Conservation (phyloP, 2,329 filamentous ascomycete genomes). For the Fusarium cyanostomum region DNA sequence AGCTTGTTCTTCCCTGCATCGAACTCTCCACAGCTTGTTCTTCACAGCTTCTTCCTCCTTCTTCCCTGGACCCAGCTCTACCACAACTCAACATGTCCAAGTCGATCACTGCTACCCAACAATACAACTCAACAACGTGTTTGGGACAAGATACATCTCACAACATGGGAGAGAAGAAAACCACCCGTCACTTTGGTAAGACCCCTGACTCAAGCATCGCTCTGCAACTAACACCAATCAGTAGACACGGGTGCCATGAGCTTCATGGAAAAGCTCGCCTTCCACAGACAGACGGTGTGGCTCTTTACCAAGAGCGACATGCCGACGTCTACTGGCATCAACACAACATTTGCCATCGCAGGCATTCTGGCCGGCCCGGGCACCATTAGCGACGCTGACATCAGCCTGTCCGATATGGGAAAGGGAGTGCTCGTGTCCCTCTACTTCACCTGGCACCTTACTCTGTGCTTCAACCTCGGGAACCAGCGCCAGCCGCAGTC, state of each 20-base stretch:
- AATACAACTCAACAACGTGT: too few relatives aligned
- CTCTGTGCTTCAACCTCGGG: constrained; percentile 47
- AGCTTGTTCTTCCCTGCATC: too few relatives aligned
- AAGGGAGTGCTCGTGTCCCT: constrained; percentile 32
- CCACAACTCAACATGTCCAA: too few relatives aligned
- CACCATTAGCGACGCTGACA: constrained; percentile 21
- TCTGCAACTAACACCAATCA: constrained; percentile 15
- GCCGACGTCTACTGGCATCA: constrained; percentile 32
- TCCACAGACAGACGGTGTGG: constrained; percentile 25
- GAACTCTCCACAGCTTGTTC: too few relatives aligned
- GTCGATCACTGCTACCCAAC: too few relatives aligned
- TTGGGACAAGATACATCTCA: too few relatives aligned
- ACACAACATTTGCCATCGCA: constrained; percentile 29
- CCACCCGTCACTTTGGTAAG: constrained; percentile 23
- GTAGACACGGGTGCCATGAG: constrained; percentile 2
- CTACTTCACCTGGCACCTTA: constrained; percentile 35
- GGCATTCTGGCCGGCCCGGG: constrained; percentile 29
- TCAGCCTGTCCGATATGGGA: constrained; percentile 21
- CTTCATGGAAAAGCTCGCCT: constrained; percentile 19
- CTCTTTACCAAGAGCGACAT: constrained; percentile 35
- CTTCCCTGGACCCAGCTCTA: too few relatives aligned
- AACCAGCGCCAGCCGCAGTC: constrained; percentile 50
- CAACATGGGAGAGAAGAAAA: not conserved
- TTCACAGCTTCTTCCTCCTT: too few relatives aligned
- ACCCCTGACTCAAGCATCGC: constrained; percentile 7